Conservation (phyloP, 805 yeast genomes). For the Saturnispora bothae region DNA sequence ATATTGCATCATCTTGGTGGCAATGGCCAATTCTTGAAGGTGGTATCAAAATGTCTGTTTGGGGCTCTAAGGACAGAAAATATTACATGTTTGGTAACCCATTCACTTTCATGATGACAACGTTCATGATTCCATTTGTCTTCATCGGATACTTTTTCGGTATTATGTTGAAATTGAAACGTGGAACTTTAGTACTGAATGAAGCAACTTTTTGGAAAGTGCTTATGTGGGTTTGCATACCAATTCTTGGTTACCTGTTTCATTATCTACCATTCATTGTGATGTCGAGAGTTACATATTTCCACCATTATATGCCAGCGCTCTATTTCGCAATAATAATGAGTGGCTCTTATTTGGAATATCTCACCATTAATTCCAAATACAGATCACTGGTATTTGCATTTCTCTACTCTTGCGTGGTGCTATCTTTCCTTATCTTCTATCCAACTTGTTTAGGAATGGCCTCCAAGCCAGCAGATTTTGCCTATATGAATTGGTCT, state of each 20-base stretch:
- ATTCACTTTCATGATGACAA: conserved; percentile 24
- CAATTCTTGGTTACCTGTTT: conserved; percentile 73
- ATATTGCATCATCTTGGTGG: conserved; percentile 69
- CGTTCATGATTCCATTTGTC: conserved; percentile 3
- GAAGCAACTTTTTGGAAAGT: conserved; percentile 20
- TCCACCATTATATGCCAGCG: conserved; percentile 80
- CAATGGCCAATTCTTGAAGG: conserved; percentile 66
- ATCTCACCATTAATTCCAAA: conserved; percentile 20
- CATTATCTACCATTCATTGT: conserved; percentile 67
- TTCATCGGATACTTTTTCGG: conserved; percentile 14
- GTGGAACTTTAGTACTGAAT: conserved; percentile 43
- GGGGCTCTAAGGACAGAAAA: conserved; percentile 46
- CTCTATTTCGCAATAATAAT: conserved; percentile 63
- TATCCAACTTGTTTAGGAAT: conserved; percentile 60
- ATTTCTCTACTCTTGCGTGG: conserved; percentile 30
- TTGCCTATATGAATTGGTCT: conserved; percentile 38
- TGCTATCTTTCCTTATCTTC: conserved; percentile 49
- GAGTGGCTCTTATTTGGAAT: conserved; percentile 43
- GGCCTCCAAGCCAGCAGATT: conserved; percentile 35
- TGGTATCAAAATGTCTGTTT: conserved; percentile 70
- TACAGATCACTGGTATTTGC: conserved; percentile 4
- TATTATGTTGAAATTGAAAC: conserved; percentile 43
- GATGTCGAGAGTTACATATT: conserved; percentile 81
- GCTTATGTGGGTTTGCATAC: conserved; percentile 60
- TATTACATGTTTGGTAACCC: conserved; percentile 50